These are phyloP conservation scores for Chlorella sorokiniana DNA, from an alignment of 139 green algal genomes.

Conservation along the genomic window DNA sequence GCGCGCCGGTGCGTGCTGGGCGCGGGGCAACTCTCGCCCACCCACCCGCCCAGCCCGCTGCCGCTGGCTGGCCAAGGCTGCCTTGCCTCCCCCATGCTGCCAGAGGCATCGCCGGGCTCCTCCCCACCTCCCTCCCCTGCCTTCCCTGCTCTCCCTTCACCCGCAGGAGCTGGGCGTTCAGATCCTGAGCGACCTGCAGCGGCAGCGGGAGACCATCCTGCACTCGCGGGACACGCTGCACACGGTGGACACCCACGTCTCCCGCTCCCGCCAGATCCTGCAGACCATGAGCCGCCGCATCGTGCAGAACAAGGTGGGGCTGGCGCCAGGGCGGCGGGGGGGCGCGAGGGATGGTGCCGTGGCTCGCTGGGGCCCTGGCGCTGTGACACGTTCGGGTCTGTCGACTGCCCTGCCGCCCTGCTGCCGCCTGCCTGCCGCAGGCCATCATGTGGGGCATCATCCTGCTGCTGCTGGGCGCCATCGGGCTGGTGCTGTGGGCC, in stretches of 20 bases:
- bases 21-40: too few species aligned
- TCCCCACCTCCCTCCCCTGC: background rate
- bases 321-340: background rate
- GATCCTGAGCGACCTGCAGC: conserved; percentile 91
- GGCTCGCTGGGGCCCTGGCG: background rate
- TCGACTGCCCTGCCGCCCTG: background rate
- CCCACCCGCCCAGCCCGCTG: background rate
- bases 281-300: conserved; percentile 83
- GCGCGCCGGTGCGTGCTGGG: background rate
- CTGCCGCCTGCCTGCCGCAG: conserved; percentile 1
- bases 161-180: conserved; percentile 92
- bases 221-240: conserved; percentile 84
- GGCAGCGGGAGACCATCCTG: conserved; percentile 93
- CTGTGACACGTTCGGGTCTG: background rate
- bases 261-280: conserved; percentile 82
- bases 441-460: conserved; percentile 62
- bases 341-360: conserved; percentile 25
- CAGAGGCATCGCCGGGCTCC: background rate
- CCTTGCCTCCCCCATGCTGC: too few species aligned
- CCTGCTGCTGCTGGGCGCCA: conserved; percentile 50
- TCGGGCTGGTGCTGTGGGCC: conserved; percentile 60
- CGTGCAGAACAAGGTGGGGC: conserved; percentile 88
- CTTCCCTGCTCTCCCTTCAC: background rate
- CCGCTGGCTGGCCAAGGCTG: background rate
- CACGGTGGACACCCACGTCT: conserved; percentile 91